Base-by-base conservation (phyloP, 2,329 filamentous ascomycete genomes). In the Trichoderma atroviride region DNA sequence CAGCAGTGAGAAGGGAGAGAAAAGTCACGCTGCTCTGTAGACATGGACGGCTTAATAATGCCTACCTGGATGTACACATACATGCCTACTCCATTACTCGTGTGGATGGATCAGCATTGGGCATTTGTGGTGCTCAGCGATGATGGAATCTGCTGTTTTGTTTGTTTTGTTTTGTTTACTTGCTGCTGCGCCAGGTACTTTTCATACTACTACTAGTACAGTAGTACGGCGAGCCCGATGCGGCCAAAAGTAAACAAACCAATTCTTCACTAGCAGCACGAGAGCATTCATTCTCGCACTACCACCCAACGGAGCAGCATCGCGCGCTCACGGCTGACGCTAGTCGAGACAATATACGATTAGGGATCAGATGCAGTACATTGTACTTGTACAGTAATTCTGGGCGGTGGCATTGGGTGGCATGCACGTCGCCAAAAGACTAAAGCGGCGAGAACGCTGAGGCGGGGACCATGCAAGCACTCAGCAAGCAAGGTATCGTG, bases 391-490 rank as follows among this genome's bases (percentile, higher is more conserved):
- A 27, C 27, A 27, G 27, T 27, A 27, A 27, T 27, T 27, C 5
- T 50, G 58, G 31, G 61, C 55, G 47, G 61, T 50, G 55, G 61
- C 61, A 64, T n/a, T 19, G 14, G 40, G 40, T 33, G 40, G 40
- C 22, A 50, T 43, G 31, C 24, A 57, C 19, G 58, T 43, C 50
- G 59, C 16, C 22, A 33, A 35, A 22, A 35, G 31, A 58, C 47
- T 24, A 33, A 69, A 57, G 53, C 59, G 56, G 69, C 70, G 40
- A 63, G 60, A 52, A 69, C 53, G 60, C 40, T 71, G 72, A 69
- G 70, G 73, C 69, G 72, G 70, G 47, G 71, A 69, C 70, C 57
- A 68, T 67, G 64, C 64, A 67, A 67, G 64, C 64, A 67, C 64
- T 67, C 64, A 67, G 64, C 64, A 67, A 56, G 64, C 64, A 67